Conservation (phyloP, 2,329 filamentous ascomycete genomes). For the Trichoderma polysporum region DNA sequence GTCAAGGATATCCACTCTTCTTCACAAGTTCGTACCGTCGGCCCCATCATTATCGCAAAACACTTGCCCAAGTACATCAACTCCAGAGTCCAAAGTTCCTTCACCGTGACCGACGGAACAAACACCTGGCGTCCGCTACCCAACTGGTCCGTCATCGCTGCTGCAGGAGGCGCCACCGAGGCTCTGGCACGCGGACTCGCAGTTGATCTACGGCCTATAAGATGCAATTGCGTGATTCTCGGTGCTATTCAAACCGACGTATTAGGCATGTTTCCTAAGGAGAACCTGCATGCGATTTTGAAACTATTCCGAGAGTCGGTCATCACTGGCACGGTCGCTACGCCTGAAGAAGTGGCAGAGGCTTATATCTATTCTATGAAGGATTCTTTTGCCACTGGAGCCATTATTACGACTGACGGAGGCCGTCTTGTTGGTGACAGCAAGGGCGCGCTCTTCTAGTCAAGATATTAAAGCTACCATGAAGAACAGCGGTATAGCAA, state of each 20-base stretch:
- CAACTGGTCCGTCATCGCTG: constrained; percentile 50
- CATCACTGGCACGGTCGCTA: constrained; percentile 29
- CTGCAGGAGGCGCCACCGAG: constrained; percentile 51
- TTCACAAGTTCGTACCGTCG: constrained; percentile 51
- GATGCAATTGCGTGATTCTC: constrained; percentile 62
- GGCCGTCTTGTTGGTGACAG: constrained; percentile 29
- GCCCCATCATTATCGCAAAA: constrained; percentile 53
- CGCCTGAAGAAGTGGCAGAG: constrained; percentile 43
- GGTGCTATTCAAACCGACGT: constrained; percentile 53
- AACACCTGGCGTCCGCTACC: constrained; percentile 51
- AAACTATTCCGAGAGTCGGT: constrained; percentile 23
- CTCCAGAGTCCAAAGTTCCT: constrained; percentile 42
- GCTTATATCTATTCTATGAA: constrained; percentile 46
- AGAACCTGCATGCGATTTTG: constrained; percentile 20
- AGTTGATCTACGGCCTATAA: constrained; percentile 60
- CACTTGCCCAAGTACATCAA: constrained; percentile 46
- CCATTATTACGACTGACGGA: constrained; percentile 30
- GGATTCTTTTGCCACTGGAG: constrained; percentile 39
- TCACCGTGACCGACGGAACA: constrained; percentile 57
- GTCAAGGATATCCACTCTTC: constrained; percentile 41
- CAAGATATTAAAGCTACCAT: not conserved
- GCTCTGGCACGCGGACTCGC: constrained; percentile 57
- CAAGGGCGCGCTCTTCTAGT: constrained; percentile 12
- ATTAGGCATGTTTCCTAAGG: constrained; percentile 26
- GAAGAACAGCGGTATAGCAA: not conserved